Evolutionary conservation across 768 basidiomycete genomes (phyloP), one percentile per base, ranked within the genome.

Genomic region (Austroboletus eburneus): DNA sequence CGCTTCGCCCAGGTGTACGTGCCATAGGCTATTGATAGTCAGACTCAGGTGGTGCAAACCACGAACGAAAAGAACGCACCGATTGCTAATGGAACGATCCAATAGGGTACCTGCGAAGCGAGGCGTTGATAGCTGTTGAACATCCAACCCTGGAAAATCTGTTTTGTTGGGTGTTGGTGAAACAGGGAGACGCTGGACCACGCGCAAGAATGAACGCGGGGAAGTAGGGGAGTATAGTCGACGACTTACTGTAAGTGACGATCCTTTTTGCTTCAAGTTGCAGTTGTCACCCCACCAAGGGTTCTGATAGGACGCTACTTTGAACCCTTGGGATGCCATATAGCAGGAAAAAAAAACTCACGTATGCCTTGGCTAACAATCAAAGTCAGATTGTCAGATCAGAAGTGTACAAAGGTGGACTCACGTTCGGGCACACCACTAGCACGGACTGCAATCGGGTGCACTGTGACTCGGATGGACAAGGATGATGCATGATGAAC

Each of bases 231-330:
- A n/a, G n/a, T 2, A 34, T 21, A 5, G 16, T 36, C 24, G 18
- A 33, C 9, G 14, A 80, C 90, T 71, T 59, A 95, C 93, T 76
- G 76, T 95, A 96, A 59, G 75, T 70, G 43, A 79, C 72, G 48
- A 94, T 75, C 92, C 91, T 69, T 78, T 90, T 61, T 85, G 83
- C 64, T 80, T 83, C 56, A 74, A 74, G 36, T 76, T 71, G 49
- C 78, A 77, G 56, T 75, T 72, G 69, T 87, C 83, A 71, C 91
- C 92, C 91, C 92, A 96, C 92, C 92, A 96, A 42, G 83, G 73
- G 68, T 76, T 85, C 90, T 94, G 63, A 25, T 47, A 39, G 43
- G 29, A 36, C 17, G 36, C 56, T 42, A 49, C n/a, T 48, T 38
- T 12, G 7, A 6, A 24, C 20, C 12, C 27, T 42, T 18, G 38